Evolutionary conservation across 345 rosid genomes (phyloP).

Genomic region (Corchorus capsularis): DNA sequence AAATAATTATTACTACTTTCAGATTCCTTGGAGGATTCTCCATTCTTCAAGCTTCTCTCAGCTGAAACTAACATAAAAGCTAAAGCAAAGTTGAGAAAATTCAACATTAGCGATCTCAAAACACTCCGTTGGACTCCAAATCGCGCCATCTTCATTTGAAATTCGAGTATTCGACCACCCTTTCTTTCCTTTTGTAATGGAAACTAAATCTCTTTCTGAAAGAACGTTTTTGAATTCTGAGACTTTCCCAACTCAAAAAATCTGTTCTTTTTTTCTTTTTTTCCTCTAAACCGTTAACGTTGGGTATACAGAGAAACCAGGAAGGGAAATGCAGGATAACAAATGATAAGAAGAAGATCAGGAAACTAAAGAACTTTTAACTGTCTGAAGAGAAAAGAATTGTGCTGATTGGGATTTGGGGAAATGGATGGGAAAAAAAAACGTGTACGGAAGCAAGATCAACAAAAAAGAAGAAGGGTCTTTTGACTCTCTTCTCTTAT

Average conservation of each 20-base stretch:
- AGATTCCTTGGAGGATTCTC: conserved; percentile 26
- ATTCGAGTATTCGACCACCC: neutral
- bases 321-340: neutral
- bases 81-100: conserved; percentile 35
- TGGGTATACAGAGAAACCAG: neutral
- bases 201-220: neutral
- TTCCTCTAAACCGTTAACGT: neutral
- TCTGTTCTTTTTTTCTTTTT: neutral
- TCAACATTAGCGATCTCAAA: conserved; percentile 38
- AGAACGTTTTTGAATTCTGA: neutral
- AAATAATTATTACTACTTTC: conserved; percentile 18
- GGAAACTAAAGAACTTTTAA: neutral
- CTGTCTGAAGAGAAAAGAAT: no score
- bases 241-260: neutral
- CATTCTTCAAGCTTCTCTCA: conserved; percentile 47
- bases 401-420: no score
- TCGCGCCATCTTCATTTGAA: conserved; percentile 39
- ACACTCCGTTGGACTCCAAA: conserved; percentile 41
- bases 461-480: no score
- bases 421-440: no score
- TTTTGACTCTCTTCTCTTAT: no score
- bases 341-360: neutral
- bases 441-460: no score
- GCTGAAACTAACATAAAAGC: conserved; percentile 57
- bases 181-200: no score